Percentiles rank a stretch among this genome's conserved stretches.
Conservation (phyloP, 2,329 filamentous ascomycete genomes). For the Elsinoe batatas region DNA sequence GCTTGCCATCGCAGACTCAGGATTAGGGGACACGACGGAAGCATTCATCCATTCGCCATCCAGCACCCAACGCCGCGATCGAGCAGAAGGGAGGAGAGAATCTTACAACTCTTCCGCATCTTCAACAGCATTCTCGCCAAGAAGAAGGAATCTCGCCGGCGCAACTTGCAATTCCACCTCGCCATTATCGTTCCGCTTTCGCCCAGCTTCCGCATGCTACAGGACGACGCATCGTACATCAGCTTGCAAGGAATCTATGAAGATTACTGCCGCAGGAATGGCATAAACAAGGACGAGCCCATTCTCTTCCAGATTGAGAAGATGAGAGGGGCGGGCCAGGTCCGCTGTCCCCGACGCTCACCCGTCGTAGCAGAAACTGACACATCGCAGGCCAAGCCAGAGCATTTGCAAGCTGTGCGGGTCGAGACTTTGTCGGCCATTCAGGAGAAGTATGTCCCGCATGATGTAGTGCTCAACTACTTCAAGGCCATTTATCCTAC, state of each 20-base stretch:
- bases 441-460: conserved; percentile 84
- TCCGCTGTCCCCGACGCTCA: conserved; percentile 14
- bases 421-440: conserved; percentile 92
- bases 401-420: conserved; percentile 37
- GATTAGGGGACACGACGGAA: conserved; percentile 95
- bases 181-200: conserved; percentile 93
- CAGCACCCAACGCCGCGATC: conserved; percentile 91
- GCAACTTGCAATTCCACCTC: conserved; percentile 91
- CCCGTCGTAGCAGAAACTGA: conserved; percentile 13
- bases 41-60: conserved; percentile 90
- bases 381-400: conserved; percentile 52
- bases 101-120: conserved; percentile 91
- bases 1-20: conserved; percentile 87
- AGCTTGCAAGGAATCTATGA: conserved; percentile 93
- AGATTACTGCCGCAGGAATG: conserved; percentile 81
- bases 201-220: conserved; percentile 86
- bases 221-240: conserved; percentile 90
- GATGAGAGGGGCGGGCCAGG: conserved; percentile 54
- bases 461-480: conserved; percentile 72
- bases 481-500: conserved; percentile 81
- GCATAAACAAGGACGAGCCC: conserved; percentile 88
- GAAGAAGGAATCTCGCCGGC: conserved; percentile 86
- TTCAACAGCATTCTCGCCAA: conserved; percentile 88
- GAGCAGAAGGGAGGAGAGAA: conserved; percentile 87
- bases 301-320: conserved; percentile 94